Conservation (phyloP, 2,329 filamentous ascomycete genomes). For the Beauveria scarabaeidicola region DNA sequence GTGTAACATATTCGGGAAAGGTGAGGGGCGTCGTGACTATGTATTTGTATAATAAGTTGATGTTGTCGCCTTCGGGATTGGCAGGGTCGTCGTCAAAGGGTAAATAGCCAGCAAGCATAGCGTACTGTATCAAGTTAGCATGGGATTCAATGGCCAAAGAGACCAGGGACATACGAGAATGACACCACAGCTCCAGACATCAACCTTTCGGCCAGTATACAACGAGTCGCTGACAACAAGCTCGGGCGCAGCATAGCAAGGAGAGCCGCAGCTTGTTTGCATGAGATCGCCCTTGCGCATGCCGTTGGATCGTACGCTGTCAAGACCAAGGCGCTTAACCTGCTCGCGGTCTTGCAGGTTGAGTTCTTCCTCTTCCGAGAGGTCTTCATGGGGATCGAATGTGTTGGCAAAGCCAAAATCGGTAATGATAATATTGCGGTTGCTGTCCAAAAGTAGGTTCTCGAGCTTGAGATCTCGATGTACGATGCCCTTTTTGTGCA, state of each 20-base stretch:
- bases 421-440: slow-evolving; percentile 98
- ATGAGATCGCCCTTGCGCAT: slow-evolving; percentile 85
- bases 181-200: slow-evolving; percentile 98
- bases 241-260: slow-evolving; percentile 94
- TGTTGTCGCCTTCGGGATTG: slow-evolving; percentile 97
- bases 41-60: slow-evolving; percentile 98
- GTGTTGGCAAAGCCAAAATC: slow-evolving; percentile 99
- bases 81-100: slow-evolving; percentile 97
- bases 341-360: slow-evolving; percentile 80
- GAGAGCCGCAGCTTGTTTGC: slow-evolving; percentile 97
- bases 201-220: slow-evolving; percentile 95
- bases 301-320: slow-evolving; percentile 67
- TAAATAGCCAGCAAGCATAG: slow-evolving; percentile 95
- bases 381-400: slow-evolving; percentile 80
- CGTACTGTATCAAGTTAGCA: slow-evolving; percentile 55
- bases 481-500: slow-evolving; percentile 98
- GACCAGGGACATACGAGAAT: slow-evolving; percentile 69
- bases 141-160: background rate
- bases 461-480: slow-evolving; percentile 95
- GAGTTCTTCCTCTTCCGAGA: slow-evolving; percentile 83
- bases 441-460: slow-evolving; percentile 88
- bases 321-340: slow-evolving; percentile 77
- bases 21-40: slow-evolving; percentile 95
- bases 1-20: slow-evolving; percentile 97
- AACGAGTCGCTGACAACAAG: slow-evolving; percentile 94